phyloP scores from a whole-genome alignment of 2,329 filamentous ascomycete genomes.

The Xenoacremonium recifei region DNA sequence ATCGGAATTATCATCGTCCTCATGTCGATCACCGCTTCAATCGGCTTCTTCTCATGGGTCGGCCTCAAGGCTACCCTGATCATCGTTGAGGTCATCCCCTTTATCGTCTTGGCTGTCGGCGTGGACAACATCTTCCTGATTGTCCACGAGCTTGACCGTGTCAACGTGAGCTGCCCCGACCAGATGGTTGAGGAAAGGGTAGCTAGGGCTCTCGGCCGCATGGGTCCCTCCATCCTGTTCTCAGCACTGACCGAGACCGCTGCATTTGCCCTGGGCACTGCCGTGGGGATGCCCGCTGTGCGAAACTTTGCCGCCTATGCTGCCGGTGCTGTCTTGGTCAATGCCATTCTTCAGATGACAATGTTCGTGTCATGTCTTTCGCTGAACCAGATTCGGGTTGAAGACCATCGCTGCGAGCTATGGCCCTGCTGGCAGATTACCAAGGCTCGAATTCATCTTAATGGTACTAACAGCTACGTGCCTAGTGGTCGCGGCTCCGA shows the following conservation, averaged over 20 bases:
- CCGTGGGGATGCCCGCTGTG: constrained; percentile 97
- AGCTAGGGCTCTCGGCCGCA: constrained; percentile 84
- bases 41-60: constrained; percentile 88
- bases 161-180: constrained; percentile 89
- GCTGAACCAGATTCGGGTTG: constrained; percentile 87
- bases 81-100: constrained; percentile 97
- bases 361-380: constrained; percentile 93
- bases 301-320: constrained; percentile 97
- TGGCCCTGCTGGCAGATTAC: constrained; percentile 85
- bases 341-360: constrained; percentile 93
- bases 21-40: constrained; percentile 95
- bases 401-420: constrained; percentile 85
- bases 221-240: constrained; percentile 94
- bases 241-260: constrained; percentile 94
- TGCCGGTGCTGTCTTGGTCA: constrained; percentile 93
- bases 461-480: constrained; percentile 52
- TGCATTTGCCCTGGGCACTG: constrained; percentile 87
- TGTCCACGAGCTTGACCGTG: constrained; percentile 94
- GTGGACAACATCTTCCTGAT: constrained; percentile 99
- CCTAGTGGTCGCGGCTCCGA: constrained; percentile 63
- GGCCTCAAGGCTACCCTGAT: constrained; percentile 95
- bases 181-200: constrained; percentile 83
- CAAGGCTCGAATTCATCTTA: constrained; percentile 67
- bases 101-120: constrained; percentile 91
- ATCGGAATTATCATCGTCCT: constrained; percentile 92